These are phyloP conservation scores for Trypanosoma theileri DNA, from an alignment of 208 protist genomes.

Conservation along the genomic window DNA sequence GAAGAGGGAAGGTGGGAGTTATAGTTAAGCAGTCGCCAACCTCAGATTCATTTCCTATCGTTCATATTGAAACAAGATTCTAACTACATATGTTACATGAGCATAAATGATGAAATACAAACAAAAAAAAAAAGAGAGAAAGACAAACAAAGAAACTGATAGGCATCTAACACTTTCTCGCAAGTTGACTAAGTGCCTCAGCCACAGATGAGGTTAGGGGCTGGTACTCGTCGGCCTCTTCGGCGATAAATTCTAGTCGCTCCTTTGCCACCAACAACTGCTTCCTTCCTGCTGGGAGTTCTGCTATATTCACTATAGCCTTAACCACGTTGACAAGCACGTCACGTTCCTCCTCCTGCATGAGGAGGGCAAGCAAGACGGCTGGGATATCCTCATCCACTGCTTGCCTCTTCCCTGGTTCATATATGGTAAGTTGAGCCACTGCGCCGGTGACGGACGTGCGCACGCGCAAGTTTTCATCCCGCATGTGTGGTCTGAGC, in stretches of 20 bases:
- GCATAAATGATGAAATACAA: constrained; percentile 1
- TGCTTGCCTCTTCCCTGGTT: constrained; percentile 70
- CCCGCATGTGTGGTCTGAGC: constrained; percentile 51
- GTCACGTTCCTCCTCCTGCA: constrained; percentile 75
- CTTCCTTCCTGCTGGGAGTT: constrained; percentile 54
- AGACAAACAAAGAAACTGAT: background rate
- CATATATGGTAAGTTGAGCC: constrained; percentile 78
- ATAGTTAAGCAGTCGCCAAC: no score
- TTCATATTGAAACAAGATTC: no score
- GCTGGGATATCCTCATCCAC: constrained; percentile 43
- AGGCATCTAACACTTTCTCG: constrained; percentile 26
- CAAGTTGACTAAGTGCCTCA: constrained; percentile 29
- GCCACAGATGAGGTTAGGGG: constrained; percentile 25
- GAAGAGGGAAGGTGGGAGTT: no score
- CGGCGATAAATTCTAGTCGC: constrained; percentile 32
- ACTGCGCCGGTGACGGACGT: constrained; percentile 58
- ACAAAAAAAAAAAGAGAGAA: constrained; percentile 3
- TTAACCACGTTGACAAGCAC: constrained; percentile 73
- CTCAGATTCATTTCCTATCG: no score
- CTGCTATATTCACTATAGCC: constrained; percentile 61
- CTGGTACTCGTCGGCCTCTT: constrained; percentile 33
- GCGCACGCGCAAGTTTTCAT: constrained; percentile 67
- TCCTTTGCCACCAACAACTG: constrained; percentile 42
- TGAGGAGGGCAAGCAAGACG: constrained; percentile 38
- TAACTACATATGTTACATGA: background rate